phyloP scores from a whole-genome alignment of 1,284 basidiomycete genomes.

The Ustilago xerochloae region DNA sequence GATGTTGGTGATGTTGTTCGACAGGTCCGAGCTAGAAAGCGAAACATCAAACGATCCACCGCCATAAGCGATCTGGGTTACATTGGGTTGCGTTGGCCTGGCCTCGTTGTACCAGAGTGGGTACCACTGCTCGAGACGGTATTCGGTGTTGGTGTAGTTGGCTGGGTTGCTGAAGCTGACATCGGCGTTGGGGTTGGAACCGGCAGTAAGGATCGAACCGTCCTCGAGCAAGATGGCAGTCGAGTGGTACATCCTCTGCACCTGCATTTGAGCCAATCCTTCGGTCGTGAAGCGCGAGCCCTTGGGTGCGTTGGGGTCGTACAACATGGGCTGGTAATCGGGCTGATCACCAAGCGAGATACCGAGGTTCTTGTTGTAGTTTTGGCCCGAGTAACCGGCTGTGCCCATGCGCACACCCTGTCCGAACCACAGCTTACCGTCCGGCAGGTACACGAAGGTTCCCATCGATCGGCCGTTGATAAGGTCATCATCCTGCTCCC shows the following conservation, averaged over 20 bases:
- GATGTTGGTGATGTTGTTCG: constrained; percentile 65
- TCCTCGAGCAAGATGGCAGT: constrained; percentile 80
- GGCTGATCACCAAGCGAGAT: constrained; percentile 71
- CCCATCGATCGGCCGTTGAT: constrained; percentile 58
- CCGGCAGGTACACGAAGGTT: constrained; percentile 76
- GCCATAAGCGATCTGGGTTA: constrained; percentile 82
- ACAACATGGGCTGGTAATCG: constrained; percentile 78
- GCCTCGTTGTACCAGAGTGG: constrained; percentile 75
- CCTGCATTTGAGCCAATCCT: constrained; percentile 77
- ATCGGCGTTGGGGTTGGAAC: constrained; percentile 93
- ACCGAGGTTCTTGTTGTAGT: constrained; percentile 69
- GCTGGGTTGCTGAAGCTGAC: constrained; percentile 66
- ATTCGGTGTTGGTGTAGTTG: constrained; percentile 76
- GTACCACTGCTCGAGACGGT: constrained; percentile 83
- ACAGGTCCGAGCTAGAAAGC: constrained; percentile 35
- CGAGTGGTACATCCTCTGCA: constrained; percentile 82
- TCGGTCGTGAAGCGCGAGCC: constrained; percentile 76
- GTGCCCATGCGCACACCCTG: constrained; percentile 56
- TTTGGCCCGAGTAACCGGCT: constrained; percentile 83
- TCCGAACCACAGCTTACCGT: constrained; percentile 72
- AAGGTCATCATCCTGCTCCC: constrained; percentile 54
- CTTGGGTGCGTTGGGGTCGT: constrained; percentile 74
- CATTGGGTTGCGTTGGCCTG: constrained; percentile 75
- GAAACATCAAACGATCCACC: constrained; percentile 80
- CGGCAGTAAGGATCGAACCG: constrained; percentile 84